phyloP scores from a whole-genome alignment of 176 grass and related monocot genomes.

The Saccharum spontaneum region DNA sequence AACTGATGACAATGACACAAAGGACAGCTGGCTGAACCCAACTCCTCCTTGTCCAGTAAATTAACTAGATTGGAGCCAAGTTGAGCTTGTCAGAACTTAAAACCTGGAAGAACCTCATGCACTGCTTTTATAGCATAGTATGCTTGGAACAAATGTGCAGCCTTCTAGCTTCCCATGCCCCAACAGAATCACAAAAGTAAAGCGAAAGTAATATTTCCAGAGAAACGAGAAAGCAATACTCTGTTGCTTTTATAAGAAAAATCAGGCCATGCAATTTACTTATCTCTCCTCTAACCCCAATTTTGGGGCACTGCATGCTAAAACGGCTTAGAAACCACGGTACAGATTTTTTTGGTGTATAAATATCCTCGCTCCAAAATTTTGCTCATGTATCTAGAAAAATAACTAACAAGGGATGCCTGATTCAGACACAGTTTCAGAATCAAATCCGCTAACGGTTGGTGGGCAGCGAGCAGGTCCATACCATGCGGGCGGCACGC shows the following conservation, averaged over 20 bases:
- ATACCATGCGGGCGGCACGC: constrained; percentile 50
- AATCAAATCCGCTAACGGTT: neutral
- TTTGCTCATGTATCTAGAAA: neutral
- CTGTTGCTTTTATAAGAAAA: neutral
- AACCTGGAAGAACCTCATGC: neutral
- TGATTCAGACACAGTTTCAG: too few relatives aligned
- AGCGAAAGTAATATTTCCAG: neutral
- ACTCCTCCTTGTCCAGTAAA: neutral
- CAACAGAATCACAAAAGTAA: neutral
- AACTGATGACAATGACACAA: neutral
- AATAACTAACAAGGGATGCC: neutral
- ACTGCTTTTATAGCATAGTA: neutral
- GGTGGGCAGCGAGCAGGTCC: neutral
- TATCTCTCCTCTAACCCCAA: neutral
- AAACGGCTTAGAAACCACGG: neutral
- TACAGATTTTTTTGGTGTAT: neutral
- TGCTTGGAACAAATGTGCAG: neutral
- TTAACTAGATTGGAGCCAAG: neutral
- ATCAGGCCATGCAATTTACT: neutral
- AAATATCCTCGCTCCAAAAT: neutral
- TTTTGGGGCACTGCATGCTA: neutral
- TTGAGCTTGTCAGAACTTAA: neutral
- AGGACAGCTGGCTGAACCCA: neutral
- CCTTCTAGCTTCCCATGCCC: neutral
- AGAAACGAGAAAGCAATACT: neutral